These are phyloP conservation scores for Mycena galopus DNA, from an alignment of 768 basidiomycete species.

Conservation along the genomic window DNA sequence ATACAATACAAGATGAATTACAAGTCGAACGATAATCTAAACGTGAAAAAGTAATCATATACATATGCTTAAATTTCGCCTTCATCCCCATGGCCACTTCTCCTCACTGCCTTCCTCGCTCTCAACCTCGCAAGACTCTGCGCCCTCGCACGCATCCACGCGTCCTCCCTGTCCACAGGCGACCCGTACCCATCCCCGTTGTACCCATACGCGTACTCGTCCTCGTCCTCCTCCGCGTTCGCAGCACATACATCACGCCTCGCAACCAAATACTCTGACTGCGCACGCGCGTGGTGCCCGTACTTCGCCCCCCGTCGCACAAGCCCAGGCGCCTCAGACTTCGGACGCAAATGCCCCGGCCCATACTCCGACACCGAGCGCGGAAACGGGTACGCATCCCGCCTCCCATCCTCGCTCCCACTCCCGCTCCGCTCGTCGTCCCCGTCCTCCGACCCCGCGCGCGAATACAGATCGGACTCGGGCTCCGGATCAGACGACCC, in stretches of 20 bases:
- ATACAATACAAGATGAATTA: neutral
- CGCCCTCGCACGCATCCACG: constrained; percentile 31
- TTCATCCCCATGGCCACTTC: neutral
- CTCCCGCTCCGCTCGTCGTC: constrained; percentile 20
- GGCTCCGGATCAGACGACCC: neutral
- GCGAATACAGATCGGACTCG: neutral
- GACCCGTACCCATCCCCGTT: constrained; percentile 20
- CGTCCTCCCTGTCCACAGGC: constrained; percentile 16
- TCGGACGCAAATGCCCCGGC: neutral
- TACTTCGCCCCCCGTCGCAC: neutral
- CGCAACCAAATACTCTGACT: constrained; percentile 9
- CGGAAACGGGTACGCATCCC: neutral
- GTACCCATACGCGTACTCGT: constrained; percentile 8
- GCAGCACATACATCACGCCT: constrained; percentile 10
- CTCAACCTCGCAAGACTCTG: constrained; percentile 30
- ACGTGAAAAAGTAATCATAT: neutral
- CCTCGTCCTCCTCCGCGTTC: neutral
- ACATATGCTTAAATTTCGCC: neutral
- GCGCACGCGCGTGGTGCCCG: neutral
- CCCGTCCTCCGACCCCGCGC: neutral
- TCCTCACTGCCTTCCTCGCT: constrained; percentile 29
- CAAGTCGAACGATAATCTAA: neutral
- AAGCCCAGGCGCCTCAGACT: neutral
- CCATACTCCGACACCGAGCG: neutral
- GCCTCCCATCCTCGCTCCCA: neutral